Conservation (phyloP, 225 moss, liverwort and hornwort genomes). For the Takakia lepidozioides region DNA sequence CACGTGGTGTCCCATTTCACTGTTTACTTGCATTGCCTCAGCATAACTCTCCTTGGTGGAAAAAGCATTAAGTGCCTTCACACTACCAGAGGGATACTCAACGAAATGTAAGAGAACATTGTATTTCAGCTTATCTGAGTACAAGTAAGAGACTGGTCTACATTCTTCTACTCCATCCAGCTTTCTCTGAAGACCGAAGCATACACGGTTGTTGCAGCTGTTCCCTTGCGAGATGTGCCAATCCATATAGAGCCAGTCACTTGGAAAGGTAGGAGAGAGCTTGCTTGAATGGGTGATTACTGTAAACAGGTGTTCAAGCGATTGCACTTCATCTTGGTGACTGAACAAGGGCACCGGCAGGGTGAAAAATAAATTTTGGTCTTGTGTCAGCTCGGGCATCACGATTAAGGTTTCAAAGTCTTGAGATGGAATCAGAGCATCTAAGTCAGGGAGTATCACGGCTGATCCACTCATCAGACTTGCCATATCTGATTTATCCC, state of each 20-base stretch:
- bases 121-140: constrained; percentile 9
- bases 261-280: constrained; percentile 17
- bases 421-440: constrained; percentile 7
- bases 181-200: constrained; percentile 33
- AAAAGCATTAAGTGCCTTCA: too few species aligned
- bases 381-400: constrained; percentile 36
- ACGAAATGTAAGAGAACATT: background rate
- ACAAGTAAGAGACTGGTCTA: constrained; percentile 3
- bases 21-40: too few species aligned
- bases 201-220: constrained; percentile 38
- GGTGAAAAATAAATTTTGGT: constrained; percentile 29
- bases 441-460: constrained; percentile 19
- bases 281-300: constrained; percentile 12
- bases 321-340: constrained; percentile 11
- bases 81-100: too few species aligned
- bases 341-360: constrained; percentile 24
- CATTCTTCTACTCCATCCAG: constrained; percentile 19
- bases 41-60: too few species aligned
- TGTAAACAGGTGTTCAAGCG: constrained; percentile 17
- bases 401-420: constrained; percentile 23
- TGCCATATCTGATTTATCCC: too few species aligned
- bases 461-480: too few species aligned
- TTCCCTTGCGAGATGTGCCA: constrained; percentile 50
- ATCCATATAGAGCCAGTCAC: constrained; percentile 50
- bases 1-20: too few species aligned